Conservation (phyloP, 2,329 filamentous ascomycete species). For the Xylogone sp. region DNA sequence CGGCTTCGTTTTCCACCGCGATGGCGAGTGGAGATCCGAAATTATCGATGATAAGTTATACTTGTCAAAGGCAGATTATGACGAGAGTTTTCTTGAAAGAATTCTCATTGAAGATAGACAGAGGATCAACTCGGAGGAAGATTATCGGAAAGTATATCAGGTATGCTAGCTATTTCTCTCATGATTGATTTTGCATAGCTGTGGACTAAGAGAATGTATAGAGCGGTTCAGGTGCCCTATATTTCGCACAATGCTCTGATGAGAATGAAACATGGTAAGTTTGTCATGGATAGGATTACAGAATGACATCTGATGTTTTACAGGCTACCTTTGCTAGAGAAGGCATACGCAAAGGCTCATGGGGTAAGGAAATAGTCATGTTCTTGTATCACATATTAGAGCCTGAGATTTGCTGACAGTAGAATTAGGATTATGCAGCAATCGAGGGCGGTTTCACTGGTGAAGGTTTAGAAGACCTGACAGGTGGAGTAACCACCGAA, state of each 20-base stretch:
- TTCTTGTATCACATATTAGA: not conserved
- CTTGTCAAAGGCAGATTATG: constrained; percentile 75
- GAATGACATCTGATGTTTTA: not conserved
- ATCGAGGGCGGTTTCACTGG: constrained; percentile 69
- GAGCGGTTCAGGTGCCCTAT: constrained; percentile 68
- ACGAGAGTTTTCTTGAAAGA: constrained; percentile 63
- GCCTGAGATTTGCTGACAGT: constrained; percentile 1
- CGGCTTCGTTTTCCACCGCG: constrained; percentile 81
- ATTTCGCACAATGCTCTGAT: constrained; percentile 72
- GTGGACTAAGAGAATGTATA: constrained; percentile 2
- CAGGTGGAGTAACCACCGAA: constrained; percentile 67
- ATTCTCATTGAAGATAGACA: constrained; percentile 72
- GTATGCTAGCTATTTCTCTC: not conserved
- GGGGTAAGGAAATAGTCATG: constrained; percentile 35
- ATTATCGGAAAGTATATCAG: constrained; percentile 42
- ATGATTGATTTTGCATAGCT: constrained; percentile 26
- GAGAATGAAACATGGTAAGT: constrained; percentile 68
- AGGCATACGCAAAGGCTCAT: constrained; percentile 81
- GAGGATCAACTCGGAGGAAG: constrained; percentile 49
- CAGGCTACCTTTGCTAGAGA: constrained; percentile 70
- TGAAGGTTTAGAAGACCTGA: constrained; percentile 56
- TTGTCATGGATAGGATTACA: not conserved
- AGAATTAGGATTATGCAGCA: constrained; percentile 57
- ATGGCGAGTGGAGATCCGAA: constrained; percentile 86
- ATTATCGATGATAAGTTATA: constrained; percentile 90